These are phyloP conservation scores for Talaromyces funiculosus DNA, from an alignment of 2,329 filamentous ascomycete genomes.

Conservation along the genomic window DNA sequence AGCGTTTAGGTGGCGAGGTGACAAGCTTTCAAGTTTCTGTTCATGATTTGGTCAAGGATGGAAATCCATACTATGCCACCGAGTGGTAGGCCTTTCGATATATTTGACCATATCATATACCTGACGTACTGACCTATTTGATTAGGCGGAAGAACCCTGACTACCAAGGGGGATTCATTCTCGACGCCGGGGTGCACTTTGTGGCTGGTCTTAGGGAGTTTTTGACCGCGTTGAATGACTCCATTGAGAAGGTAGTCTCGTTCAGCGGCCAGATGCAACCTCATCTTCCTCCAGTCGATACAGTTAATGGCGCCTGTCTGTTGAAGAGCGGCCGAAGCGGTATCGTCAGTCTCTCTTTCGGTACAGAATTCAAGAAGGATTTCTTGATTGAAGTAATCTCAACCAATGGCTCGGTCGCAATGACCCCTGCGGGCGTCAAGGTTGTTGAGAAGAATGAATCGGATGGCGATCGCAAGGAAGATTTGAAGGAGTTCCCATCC, in stretches of 20 bases:
- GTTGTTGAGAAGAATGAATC: neutral
- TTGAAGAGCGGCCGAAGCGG: constrained; percentile 52
- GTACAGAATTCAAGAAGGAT: constrained; percentile 2
- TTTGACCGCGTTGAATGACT: constrained; percentile 28
- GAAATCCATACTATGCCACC: constrained; percentile 34
- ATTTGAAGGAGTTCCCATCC: neutral
- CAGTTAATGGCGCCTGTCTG: constrained; percentile 55
- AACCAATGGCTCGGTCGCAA: constrained; percentile 7
- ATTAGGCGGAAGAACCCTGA: constrained; percentile 55
- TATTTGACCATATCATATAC: neutral
- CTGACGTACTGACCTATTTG: neutral
- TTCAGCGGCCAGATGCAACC: constrained; percentile 51
- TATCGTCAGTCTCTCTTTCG: constrained; percentile 48
- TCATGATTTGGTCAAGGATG: constrained; percentile 7
- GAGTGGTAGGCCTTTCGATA: constrained; percentile 41
- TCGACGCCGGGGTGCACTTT: constrained; percentile 71
- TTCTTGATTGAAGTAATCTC: constrained; percentile 10
- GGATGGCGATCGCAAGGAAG: neutral
- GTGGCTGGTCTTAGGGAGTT: constrained; percentile 58
- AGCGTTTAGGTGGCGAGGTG: neutral
- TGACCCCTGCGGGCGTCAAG: constrained; percentile 6
- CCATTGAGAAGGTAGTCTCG: constrained; percentile 48
- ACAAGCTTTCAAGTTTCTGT: constrained; percentile 2
- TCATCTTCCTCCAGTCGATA: constrained; percentile 61
- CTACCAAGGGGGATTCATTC: constrained; percentile 69